Evolutionary conservation across 495 filamentous ascomycete species (phyloP).

Genomic region (Corynascus novoguineensis): DNA sequence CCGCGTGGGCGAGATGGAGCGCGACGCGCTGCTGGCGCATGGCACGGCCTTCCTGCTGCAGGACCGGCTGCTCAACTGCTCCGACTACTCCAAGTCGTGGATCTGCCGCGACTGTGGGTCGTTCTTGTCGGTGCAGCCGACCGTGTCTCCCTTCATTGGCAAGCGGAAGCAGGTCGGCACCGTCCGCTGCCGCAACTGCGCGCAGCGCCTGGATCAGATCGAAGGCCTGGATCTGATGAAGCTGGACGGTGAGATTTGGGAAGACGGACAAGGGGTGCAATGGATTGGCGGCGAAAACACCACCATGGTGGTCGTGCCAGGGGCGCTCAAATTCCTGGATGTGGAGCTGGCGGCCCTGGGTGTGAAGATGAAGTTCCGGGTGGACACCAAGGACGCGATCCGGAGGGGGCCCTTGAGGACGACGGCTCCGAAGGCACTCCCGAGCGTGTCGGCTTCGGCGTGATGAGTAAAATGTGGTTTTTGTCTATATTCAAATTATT

Average conservation of each 20-base stretch:
- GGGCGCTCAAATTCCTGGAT: constrained; percentile 87
- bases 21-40: constrained; percentile 89
- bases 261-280: constrained; percentile 74
- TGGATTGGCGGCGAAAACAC: constrained; percentile 87
- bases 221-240: constrained; percentile 54
- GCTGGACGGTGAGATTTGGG: constrained; percentile 72
- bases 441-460: constrained; percentile 12
- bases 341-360: constrained; percentile 80
- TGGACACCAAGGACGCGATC: constrained; percentile 52
- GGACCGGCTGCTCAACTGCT: constrained; percentile 94
- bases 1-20: constrained; percentile 98
- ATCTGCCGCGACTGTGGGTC: constrained; percentile 82
- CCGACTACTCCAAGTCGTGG: constrained; percentile 80
- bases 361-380: constrained; percentile 56
- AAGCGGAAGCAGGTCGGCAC: constrained; percentile 48
- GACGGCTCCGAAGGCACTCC: constrained; percentile 16
- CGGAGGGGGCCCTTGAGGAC: constrained; percentile 37
- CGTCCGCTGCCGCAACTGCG: constrained; percentile 81
- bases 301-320: constrained; percentile 84
- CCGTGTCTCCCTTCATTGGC: constrained; percentile 63
- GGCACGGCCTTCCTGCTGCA: constrained; percentile 92
- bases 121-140: constrained; percentile 77
- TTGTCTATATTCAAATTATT: no score
- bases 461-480: constrained; percentile 11
- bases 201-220: constrained; percentile 51